These are phyloP conservation scores for Mycena indigotica DNA, from an alignment of 768 basidiomycete genomes.

Conservation along the genomic window DNA sequence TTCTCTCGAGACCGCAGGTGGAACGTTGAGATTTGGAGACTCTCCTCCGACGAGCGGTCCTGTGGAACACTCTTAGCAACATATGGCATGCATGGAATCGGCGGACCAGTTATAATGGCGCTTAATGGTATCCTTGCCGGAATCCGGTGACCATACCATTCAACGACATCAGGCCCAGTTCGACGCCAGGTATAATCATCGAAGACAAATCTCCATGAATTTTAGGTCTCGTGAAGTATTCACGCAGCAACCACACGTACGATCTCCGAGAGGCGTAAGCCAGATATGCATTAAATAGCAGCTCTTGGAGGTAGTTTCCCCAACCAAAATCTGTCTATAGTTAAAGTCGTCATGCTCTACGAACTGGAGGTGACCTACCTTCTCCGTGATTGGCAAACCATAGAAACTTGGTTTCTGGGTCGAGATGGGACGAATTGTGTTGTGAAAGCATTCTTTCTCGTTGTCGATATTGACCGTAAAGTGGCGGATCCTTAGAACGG, in stretches of 20 bases:
- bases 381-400: neutral
- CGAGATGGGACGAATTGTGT: neutral
- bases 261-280: neutral
- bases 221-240: neutral
- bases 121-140: constrained; percentile 59
- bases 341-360: neutral
- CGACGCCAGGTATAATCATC: constrained; percentile 60
- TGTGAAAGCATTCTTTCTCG: neutral
- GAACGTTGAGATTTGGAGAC: constrained; percentile 31
- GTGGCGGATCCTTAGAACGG: neutral
- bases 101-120: constrained; percentile 45
- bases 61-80: neutral
- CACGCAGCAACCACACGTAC: neutral
- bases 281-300: neutral
- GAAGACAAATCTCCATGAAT: constrained; percentile 51
- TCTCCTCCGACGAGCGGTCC: constrained; percentile 21
- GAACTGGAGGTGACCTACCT: neutral
- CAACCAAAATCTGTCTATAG: neutral
- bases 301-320: neutral
- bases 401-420: neutral
- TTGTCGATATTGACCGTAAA: neutral
- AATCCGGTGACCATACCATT: constrained; percentile 52
- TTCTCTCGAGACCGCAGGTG: constrained; percentile 47
- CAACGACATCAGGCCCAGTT: constrained; percentile 43
- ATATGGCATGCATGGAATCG: neutral